These are phyloP conservation scores for Fusarium xylarioides DNA, from an alignment of 2,329 filamentous ascomycete genomes.

Conservation along the genomic window DNA sequence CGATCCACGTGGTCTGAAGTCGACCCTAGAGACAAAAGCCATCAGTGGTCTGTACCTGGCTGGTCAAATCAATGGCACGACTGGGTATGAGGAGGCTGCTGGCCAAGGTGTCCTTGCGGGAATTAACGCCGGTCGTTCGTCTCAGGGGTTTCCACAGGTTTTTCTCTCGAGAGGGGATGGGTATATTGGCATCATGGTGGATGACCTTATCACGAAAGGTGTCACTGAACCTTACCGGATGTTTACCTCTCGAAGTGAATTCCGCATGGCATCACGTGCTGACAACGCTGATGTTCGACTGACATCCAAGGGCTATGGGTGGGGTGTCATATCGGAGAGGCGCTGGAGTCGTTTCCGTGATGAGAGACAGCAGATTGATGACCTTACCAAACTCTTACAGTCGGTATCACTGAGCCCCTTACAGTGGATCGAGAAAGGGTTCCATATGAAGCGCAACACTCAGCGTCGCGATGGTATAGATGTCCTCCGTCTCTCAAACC, in stretches of 20 bases:
- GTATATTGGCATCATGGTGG: conserved; percentile 99
- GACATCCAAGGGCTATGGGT: conserved; percentile 78
- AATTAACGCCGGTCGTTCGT: conserved; percentile 89
- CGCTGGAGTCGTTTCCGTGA: conserved; percentile 78
- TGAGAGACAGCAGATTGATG: conserved; percentile 72
- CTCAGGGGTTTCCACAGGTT: conserved; percentile 71
- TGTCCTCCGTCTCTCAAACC: conserved; percentile 74
- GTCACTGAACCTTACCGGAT: conserved; percentile 97
- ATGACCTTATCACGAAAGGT: conserved; percentile 95
- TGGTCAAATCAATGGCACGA: conserved; percentile 98
- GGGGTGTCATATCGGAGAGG: conserved; percentile 79
- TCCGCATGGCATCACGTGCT: conserved; percentile 88
- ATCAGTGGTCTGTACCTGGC: conserved; percentile 91
- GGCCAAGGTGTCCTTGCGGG: conserved; percentile 93
- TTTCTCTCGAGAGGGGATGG: conserved; percentile 83
- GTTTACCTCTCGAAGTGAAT: conserved; percentile 97
- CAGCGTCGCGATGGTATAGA: conserved; percentile 78
- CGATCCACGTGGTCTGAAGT: conserved; percentile 85
- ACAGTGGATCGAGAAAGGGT: conserved; percentile 75
- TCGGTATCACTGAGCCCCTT: conserved; percentile 65
- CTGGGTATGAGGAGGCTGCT: conserved; percentile 96
- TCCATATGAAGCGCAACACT: conserved; percentile 73
- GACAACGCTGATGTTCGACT: conserved; percentile 94
- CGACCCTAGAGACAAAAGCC: conserved; percentile 93
- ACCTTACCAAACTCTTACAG: conserved; percentile 70